phyloP scores from a whole-genome alignment of 2,329 filamentous ascomycete species.

The Atkinsonella texensis region DNA sequence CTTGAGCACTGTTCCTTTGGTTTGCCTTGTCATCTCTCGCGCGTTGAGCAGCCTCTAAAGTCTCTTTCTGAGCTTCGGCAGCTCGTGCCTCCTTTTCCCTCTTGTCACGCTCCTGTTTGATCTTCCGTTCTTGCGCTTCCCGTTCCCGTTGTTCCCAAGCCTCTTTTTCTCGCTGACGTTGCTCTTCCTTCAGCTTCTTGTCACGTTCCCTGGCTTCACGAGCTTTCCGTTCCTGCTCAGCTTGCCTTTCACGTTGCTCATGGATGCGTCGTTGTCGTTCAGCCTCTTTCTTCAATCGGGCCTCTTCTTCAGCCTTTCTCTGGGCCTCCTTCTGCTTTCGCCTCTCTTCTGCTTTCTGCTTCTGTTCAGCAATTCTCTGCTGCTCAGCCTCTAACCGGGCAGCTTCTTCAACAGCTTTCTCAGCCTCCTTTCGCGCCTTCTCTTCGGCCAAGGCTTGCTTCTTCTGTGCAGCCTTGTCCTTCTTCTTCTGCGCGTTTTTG shows the following conservation, averaged over 20 bases:
- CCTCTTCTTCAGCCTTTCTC: constrained; percentile 82
- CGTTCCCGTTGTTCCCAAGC: constrained; percentile 57
- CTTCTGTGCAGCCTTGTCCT: constrained; percentile 83
- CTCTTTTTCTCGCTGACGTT: constrained; percentile 69
- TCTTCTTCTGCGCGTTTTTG: constrained; percentile 87
- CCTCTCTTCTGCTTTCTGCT: constrained; percentile 76
- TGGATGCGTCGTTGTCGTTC: constrained; percentile 69
- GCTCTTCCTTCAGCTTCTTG: constrained; percentile 75
- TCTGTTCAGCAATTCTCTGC: constrained; percentile 69
- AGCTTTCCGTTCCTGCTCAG: constrained; percentile 71
- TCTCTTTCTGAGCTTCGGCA: constrained; percentile 48
- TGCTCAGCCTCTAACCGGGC: constrained; percentile 64
- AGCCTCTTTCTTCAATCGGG: constrained; percentile 70
- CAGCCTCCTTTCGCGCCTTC: constrained; percentile 74
- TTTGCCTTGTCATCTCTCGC: constrained; percentile 53
- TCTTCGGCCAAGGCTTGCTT: constrained; percentile 86
- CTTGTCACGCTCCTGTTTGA: constrained; percentile 51
- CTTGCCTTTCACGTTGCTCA: constrained; percentile 77
- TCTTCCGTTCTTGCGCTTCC: constrained; percentile 52
- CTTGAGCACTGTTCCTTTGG: constrained; percentile 26
- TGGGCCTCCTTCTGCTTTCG: constrained; percentile 84
- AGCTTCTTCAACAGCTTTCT: constrained; percentile 79
- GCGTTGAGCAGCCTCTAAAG: constrained; percentile 39
- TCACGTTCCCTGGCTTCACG: constrained; percentile 54
- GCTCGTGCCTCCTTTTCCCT: constrained; percentile 46